A percentile compares a stretch with the other conserved stretches of the same genome.
phyloP scores from a whole-genome alignment of 164 flowering plant species.

The Buxus sempervirens region DNA sequence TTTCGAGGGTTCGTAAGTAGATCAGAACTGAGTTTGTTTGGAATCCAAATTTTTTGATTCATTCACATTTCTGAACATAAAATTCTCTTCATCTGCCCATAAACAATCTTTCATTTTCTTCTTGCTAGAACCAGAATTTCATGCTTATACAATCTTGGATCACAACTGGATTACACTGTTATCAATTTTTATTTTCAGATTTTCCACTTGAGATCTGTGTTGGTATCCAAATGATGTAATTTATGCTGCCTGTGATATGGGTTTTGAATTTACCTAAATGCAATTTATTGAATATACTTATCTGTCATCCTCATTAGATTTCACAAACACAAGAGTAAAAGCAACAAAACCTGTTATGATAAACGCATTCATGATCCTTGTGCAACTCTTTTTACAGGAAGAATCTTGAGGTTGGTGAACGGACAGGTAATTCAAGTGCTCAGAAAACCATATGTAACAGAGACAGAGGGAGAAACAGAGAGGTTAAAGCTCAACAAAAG shows the following conservation, averaged over 20 bases:
- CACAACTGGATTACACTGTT: not conserved
- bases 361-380: not conserved
- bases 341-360: too few relatives aligned
- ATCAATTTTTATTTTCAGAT: not conserved
- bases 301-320: not conserved
- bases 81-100: not conserved
- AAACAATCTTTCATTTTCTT: not conserved
- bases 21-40: constrained; percentile 9
- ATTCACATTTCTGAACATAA: too few relatives aligned
- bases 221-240: too few relatives aligned
- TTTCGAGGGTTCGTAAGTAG: not conserved
- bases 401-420: constrained; percentile 17
- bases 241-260: not conserved
- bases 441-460: too few relatives aligned
- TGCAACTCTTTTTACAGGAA: constrained; percentile 19
- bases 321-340: not conserved
- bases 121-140: not conserved
- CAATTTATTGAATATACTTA: not conserved
- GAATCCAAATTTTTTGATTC: not conserved
- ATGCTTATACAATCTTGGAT: not conserved
- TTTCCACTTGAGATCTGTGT: not conserved
- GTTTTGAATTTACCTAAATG: not conserved
- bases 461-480: too few relatives aligned
- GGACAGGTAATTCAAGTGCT: constrained; percentile 28
- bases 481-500: too few relatives aligned